Evolutionary conservation across 2,329 filamentous ascomycete genomes (phyloP), one percentile per base, ranked within the genome.

Genomic region (Zelopaecilomyces penicillatus): DNA sequence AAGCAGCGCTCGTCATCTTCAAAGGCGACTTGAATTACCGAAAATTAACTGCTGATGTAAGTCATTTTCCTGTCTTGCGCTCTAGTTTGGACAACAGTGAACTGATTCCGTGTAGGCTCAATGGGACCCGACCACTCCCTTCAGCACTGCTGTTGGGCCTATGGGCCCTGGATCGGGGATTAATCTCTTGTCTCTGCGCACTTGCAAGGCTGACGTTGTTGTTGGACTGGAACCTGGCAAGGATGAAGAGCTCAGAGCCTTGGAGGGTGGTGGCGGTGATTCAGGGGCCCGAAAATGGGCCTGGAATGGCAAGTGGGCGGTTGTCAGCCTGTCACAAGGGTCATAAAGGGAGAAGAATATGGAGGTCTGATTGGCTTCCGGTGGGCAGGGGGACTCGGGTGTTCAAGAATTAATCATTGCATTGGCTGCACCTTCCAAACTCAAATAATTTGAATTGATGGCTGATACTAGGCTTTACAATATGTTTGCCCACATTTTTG

Each of bases 21-120:
- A 98, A 98, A 72, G 93, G 93, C 3, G 93, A 98, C 61, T 64
- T 98, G 54, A 98, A 98, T 68, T 98, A 97, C 65, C 76, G 93
- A 49, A 98, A 98, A 65, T 65, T 98, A 53, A 89, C 85, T 30
- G 85, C 80, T 40, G 93, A 98, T 72, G 88, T 91, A 68, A 70
- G 83, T 49, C 26, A 29, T 7, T 29, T 33, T 0, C 8, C 33
- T 39, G 12, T 34, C 3, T 34, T 43, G 7, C n/a, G 2, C 27
- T 27, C 7, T 5, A 30, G 9, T 33, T n/a, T 12, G 11, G 19
- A 19, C 19, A 37, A 5, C n/a, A 29, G 6, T 32, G 26, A n/a
- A 11, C 31, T 36, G 11, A 30, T 30, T 27, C 29, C 29, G 19
- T 31, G 26, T 12, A 66, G 64, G 64, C 64, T 44, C 57, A 54